phyloP scores from a whole-genome alignment of 371 early-diverging fungal species.

The Apophysomyces ossiformis region DNA sequence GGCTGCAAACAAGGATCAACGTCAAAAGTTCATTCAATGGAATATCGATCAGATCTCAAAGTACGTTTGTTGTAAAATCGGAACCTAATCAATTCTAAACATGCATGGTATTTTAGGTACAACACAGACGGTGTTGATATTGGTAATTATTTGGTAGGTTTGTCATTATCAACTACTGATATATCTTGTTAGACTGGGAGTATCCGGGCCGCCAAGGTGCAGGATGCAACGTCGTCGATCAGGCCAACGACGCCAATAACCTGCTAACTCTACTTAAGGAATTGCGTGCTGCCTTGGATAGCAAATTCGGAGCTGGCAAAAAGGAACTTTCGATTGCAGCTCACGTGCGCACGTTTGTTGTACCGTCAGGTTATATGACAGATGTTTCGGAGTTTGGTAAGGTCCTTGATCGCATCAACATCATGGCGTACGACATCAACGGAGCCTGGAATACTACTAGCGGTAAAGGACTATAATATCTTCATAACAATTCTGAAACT shows the following conservation, averaged over 20 bases:
- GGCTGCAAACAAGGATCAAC: conserved; percentile 38
- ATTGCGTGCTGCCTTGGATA: conserved; percentile 60
- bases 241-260: conserved; percentile 50
- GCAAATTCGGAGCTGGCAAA: conserved; percentile 46
- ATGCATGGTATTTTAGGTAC: conserved; percentile 13
- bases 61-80: background rate
- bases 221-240: conserved; percentile 52
- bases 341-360: conserved; percentile 54
- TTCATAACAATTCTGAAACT: background rate
- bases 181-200: conserved; percentile 53
- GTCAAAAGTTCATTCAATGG: conserved; percentile 51
- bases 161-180: conserved; percentile 2
- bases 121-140: conserved; percentile 45
- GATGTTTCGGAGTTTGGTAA: conserved; percentile 60
- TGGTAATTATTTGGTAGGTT: conserved; percentile 21
- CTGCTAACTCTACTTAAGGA: conserved; percentile 53
- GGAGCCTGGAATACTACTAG: conserved; percentile 56
- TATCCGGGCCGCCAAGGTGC: conserved; percentile 63
- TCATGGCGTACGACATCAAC: conserved; percentile 64
- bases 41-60: conserved; percentile 31
- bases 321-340: conserved; percentile 65
- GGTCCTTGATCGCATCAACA: conserved; percentile 62
- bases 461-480: conserved; percentile 27
- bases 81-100: too few species aligned
- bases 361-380: conserved; percentile 44